phyloP scores from a whole-genome alignment of 768 basidiomycete species.

The Saitozyma sp. region DNA sequence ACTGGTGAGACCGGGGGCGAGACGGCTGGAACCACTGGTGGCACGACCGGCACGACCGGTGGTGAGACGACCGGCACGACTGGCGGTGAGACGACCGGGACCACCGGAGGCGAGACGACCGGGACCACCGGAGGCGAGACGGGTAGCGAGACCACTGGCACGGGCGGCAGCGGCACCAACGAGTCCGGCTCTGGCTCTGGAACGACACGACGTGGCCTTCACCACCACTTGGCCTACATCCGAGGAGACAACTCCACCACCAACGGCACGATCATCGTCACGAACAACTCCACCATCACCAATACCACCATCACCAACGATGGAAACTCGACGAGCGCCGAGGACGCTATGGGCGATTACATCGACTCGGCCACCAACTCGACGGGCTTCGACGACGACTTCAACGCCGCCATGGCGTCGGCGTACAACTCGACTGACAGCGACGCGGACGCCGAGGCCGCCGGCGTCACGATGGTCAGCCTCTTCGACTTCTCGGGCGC shows the following conservation, averaged over 20 bases:
- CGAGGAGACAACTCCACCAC: not conserved
- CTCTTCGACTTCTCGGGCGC: constrained; percentile 9
- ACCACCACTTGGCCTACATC: not conserved
- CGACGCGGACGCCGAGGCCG: not conserved
- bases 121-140: too few species aligned
- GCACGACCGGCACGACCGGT: too few species aligned
- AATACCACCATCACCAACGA: not conserved
- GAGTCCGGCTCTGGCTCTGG: not conserved
- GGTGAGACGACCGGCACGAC: too few species aligned
- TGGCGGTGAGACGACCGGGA: too few species aligned
- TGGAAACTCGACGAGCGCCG: not conserved
- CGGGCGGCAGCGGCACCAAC: not conserved
- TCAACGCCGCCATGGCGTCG: not conserved
- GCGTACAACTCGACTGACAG: not conserved
- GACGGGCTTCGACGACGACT: not conserved
- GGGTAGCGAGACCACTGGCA: not conserved
- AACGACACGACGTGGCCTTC: too few species aligned
- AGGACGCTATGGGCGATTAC: not conserved
- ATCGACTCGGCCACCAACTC: not conserved
- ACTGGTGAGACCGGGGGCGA: not conserved
- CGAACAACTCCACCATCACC: too few species aligned
- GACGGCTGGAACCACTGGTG: too few species aligned
- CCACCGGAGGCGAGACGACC: not conserved
- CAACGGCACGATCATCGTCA: not conserved
- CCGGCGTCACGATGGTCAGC: not conserved